A percentile compares a stretch with the other conserved stretches of the same genome.
Conservation (phyloP, 306 rosid genomes). For the Pueraria montana region DNA sequence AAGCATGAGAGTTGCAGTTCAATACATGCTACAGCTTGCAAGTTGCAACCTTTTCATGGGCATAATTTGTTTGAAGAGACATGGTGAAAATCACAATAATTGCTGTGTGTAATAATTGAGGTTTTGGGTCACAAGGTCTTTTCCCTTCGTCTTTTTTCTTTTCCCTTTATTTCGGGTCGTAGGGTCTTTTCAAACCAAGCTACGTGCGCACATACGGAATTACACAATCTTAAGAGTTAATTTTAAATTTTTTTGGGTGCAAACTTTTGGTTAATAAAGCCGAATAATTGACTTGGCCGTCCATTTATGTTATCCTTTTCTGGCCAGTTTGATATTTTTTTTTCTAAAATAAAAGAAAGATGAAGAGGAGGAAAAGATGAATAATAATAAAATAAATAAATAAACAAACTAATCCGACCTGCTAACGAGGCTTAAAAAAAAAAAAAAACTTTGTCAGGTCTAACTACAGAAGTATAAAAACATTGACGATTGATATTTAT, state of each 20-base stretch:
- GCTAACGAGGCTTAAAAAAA: too few relatives aligned
- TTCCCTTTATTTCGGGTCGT: not conserved
- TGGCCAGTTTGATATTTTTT: not conserved
- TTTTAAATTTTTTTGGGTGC: not conserved
- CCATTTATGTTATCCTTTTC: constrained; percentile 1
- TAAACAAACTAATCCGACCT: too few relatives aligned
- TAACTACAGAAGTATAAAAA: not conserved
- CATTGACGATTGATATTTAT: too few relatives aligned
- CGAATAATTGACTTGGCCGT: not conserved
- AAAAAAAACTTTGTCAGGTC: too few relatives aligned
- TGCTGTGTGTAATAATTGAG: not conserved
- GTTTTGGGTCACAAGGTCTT: not conserved
- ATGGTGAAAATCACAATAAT: constrained; percentile 29
- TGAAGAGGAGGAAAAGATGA: not conserved
- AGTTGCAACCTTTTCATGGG: not conserved
- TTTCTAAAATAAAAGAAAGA: not conserved
- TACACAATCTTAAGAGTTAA: not conserved
- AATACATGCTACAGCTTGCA: not conserved
- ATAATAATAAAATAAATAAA: too few relatives aligned
- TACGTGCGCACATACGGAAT: not conserved
- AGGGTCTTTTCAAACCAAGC: too few relatives aligned
- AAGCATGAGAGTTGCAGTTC: not conserved
- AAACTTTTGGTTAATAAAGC: not conserved
- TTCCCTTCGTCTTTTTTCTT: not conserved
- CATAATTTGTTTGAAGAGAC: not conserved